Percentiles rank a stretch among this genome's conserved stretches.
Conservation (phyloP, 1,139 yeast genomes). For the Cylindricascospora bacillispora region DNA sequence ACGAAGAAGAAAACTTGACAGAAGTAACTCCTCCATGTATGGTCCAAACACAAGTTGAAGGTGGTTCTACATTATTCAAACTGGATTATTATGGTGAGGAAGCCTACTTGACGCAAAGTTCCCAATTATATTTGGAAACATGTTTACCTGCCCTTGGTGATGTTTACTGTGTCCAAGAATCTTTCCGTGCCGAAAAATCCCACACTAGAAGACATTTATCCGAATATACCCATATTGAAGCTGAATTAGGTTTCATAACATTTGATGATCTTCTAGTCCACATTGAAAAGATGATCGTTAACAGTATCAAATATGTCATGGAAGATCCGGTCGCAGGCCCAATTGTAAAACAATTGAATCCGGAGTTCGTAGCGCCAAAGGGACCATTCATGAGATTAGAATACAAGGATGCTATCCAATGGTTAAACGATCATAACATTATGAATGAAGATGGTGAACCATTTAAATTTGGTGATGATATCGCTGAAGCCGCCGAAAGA, state of each 20-base stretch:
- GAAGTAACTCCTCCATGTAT: slow-evolving; percentile 99
- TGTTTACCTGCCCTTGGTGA: slow-evolving; percentile 94
- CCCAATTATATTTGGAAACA: slow-evolving; percentile 94
- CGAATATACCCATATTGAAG: slow-evolving; percentile 95
- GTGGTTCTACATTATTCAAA: slow-evolving; percentile 92
- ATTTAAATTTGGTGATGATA: slow-evolving; percentile 96
- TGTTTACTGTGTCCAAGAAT: slow-evolving; percentile 94
- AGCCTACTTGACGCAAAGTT: slow-evolving; percentile 92
- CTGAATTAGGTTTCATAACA: slow-evolving; percentile 75
- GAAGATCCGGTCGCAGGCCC: slow-evolving; percentile 92
- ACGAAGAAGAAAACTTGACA: slow-evolving; percentile 55
- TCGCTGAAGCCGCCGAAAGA: slow-evolving; percentile 99
- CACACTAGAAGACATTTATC: slow-evolving; percentile 97
- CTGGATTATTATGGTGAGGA: slow-evolving; percentile 94
- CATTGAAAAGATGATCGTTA: slow-evolving; percentile 66
- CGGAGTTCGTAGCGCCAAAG: slow-evolving; percentile 68
- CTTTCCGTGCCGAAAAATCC: slow-evolving; percentile 97
- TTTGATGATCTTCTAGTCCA: slow-evolving; percentile 81
- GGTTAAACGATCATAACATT: slow-evolving; percentile 93
- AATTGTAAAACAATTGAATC: slow-evolving; percentile 81
- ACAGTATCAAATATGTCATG: slow-evolving; percentile 58
- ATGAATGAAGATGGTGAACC: slow-evolving; percentile 87
- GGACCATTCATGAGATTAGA: slow-evolving; percentile 86
- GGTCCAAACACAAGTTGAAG: slow-evolving; percentile 99
- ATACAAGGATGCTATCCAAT: slow-evolving; percentile 79